These are phyloP conservation scores for Colletotrichum viniferum DNA, from an alignment of 2,329 filamentous ascomycete species.

Conservation along the genomic window DNA sequence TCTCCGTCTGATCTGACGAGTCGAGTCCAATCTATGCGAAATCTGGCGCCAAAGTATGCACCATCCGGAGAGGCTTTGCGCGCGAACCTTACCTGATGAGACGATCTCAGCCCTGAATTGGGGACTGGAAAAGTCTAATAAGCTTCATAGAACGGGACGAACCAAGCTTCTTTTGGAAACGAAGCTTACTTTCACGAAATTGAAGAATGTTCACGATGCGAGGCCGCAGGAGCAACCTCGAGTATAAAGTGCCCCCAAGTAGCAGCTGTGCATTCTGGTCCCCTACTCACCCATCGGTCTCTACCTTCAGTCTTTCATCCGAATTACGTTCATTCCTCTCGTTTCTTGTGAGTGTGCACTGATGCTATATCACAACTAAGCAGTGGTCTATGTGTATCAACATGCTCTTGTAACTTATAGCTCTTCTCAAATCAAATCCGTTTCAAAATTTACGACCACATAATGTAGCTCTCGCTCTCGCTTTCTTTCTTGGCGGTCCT, in stretches of 20 bases:
- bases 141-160: not conserved
- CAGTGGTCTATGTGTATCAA: not conserved
- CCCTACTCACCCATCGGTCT: not conserved
- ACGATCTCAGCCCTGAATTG: not conserved
- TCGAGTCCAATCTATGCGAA: not conserved
- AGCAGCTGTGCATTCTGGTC: rapidly evolving
- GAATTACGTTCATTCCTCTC: rapidly evolving
- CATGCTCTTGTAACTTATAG: not conserved
- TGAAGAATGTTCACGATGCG: not conserved
- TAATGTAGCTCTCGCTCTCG: not conserved
- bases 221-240: rapidly evolving
- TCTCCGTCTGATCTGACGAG: not conserved
- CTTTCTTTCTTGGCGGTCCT: not conserved
- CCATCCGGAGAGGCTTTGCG: not conserved
- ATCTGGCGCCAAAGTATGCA: not conserved
- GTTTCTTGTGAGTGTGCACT: not conserved
- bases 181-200: not conserved
- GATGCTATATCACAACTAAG: not conserved
- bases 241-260: not conserved
- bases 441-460: not conserved
- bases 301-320: not conserved
- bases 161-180: not conserved
- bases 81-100: rapidly evolving
- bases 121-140: not conserved
- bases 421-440: not conserved